phyloP scores from a whole-genome alignment of 2,329 filamentous ascomycete genomes.

The Talaromyces amestolkiae region DNA sequence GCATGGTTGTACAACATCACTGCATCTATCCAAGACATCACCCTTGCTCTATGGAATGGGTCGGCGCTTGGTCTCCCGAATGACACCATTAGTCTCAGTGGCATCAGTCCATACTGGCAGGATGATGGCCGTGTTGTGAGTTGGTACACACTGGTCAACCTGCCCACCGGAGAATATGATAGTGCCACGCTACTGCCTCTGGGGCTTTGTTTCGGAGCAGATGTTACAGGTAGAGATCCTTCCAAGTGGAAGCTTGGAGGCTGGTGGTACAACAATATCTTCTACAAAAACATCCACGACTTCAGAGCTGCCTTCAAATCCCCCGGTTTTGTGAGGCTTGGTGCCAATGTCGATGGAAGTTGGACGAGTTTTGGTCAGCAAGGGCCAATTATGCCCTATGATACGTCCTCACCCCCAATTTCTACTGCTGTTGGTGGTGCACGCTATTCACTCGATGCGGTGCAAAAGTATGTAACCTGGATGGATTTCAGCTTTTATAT shows the following conservation, averaged over 20 bases:
- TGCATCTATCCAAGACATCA: slow-evolving; percentile 12
- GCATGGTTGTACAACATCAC: slow-evolving; percentile 6
- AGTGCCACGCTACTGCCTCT: not conserved
- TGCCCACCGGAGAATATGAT: not conserved
- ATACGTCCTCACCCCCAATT: not conserved
- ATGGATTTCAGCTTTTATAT: not conserved
- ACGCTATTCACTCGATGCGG: not conserved
- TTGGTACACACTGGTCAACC: not conserved
- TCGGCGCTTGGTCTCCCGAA: slow-evolving; percentile 8
- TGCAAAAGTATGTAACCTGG: not conserved
- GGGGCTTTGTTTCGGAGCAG: not conserved
- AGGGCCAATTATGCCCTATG: not conserved
- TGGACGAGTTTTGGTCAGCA: not conserved
- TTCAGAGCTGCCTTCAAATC: not conserved
- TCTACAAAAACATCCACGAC: not conserved
- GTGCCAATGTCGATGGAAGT: not conserved
- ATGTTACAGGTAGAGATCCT: not conserved
- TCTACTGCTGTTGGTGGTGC: not conserved
- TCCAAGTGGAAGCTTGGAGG: not conserved
- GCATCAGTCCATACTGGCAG: slow-evolving; percentile 8
- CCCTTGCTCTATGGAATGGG: slow-evolving; percentile 7
- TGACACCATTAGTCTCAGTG: slow-evolving; percentile 9
- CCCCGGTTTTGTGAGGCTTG: not conserved
- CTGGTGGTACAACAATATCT: not conserved
- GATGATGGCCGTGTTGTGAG: not conserved